These are phyloP conservation scores for Cyclotella cryptica DNA, from an alignment of 108 stramenopile genomes.

Conservation along the genomic window DNA sequence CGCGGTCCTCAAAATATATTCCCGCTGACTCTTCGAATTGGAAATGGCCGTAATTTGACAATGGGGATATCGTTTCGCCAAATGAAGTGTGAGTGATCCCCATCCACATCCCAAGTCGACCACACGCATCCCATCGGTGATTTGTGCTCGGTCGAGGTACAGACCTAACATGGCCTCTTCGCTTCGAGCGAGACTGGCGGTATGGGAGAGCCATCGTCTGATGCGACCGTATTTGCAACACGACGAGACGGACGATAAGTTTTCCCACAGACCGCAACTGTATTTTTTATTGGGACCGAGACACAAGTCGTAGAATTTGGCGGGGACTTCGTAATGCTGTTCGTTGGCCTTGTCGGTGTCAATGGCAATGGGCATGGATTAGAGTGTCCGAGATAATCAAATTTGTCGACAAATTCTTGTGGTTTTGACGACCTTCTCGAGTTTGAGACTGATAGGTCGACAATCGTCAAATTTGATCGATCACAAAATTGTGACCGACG, in stretches of 20 bases:
- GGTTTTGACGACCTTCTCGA: no score
- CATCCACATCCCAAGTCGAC: slow-evolving; percentile 92
- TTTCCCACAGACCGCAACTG: slow-evolving; percentile 76
- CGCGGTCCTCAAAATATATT: slow-evolving; percentile 86
- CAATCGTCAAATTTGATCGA: no score
- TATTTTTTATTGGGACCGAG: slow-evolving; percentile 96
- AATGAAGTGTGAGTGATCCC: slow-evolving; percentile 92
- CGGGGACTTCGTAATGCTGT: slow-evolving; percentile 98
- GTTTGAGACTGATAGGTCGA: no score
- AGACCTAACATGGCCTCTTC: slow-evolving; percentile 90
- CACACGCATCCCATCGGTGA: slow-evolving; percentile 90
- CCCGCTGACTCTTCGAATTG: slow-evolving; percentile 88
- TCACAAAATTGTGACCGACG: no score
- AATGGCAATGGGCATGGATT: slow-evolving; percentile 93
- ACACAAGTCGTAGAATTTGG: slow-evolving; percentile 87
- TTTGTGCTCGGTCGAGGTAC: slow-evolving; percentile 85
- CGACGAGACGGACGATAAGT: no score
- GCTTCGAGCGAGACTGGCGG: slow-evolving; percentile 64
- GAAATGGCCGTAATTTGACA: slow-evolving; percentile 82
- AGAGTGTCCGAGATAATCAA: no score
- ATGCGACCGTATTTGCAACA: no score
- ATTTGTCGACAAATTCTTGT: no score
- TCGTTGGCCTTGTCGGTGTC: slow-evolving; percentile 89
- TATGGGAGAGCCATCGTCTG: slow-evolving; percentile 20
- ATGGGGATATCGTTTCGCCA: slow-evolving; percentile 66